phyloP scores from a whole-genome alignment of 371 early-diverging fungal genomes.

The Encephalitozoon romaleae region DNA sequence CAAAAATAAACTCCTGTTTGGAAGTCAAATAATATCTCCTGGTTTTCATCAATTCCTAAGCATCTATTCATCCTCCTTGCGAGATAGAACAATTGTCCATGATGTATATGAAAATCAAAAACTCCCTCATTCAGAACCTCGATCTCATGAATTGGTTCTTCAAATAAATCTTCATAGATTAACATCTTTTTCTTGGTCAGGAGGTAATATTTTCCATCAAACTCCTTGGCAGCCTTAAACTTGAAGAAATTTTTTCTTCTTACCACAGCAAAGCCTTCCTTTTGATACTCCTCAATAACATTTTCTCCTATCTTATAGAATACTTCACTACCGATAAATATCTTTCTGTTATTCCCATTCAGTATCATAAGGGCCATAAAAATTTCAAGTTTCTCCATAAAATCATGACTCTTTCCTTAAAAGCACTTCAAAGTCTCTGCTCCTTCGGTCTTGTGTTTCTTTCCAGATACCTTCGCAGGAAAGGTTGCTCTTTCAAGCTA shows the following conservation, averaged over 20 bases:
- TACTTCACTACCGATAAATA: not conserved
- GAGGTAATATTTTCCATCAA: not conserved
- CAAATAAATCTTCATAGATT: not conserved
- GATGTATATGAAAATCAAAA: not conserved
- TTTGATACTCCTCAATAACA: not conserved
- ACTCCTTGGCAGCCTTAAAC: not conserved
- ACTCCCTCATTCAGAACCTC: not conserved
- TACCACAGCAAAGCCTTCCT: not conserved
- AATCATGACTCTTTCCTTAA: not conserved
- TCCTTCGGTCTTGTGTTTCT: not conserved
- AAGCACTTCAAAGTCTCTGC: not conserved
- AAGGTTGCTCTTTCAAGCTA: constrained; percentile 10
- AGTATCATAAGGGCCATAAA: constrained; percentile 12
- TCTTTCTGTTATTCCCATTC: constrained; percentile 15
- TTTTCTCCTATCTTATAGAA: constrained; percentile 1
- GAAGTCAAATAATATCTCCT: not conserved
- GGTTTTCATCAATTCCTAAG: not conserved
- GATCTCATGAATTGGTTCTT: not conserved
- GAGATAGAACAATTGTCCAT: not conserved
- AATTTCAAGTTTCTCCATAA: constrained; percentile 2
- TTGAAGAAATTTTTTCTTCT: not conserved
- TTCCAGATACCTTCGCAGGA: not conserved
- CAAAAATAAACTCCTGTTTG: not conserved
- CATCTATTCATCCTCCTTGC: not conserved
- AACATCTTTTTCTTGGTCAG: not conserved